Evolutionary conservation across 768 basidiomycete genomes (phyloP).

Genomic region (Boletus rubescentipes): DNA sequence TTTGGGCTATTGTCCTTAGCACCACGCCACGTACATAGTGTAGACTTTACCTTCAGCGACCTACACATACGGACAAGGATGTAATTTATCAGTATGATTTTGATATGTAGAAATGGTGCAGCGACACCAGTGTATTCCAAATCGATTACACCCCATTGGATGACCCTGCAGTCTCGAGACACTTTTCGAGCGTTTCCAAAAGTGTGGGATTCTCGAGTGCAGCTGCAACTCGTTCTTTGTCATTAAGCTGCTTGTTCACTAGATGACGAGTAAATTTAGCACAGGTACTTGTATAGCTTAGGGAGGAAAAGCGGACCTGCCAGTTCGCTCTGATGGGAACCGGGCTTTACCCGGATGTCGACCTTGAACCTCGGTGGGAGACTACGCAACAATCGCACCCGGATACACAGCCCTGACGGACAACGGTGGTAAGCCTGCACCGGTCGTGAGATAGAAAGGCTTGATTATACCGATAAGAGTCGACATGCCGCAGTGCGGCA

Average conservation of each 20-base stretch:
- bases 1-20: too few relatives aligned
- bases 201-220: conserved; percentile 91
- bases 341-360: conserved; percentile 89
- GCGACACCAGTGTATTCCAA: not conserved
- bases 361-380: conserved; percentile 93
- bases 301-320: conserved; percentile 55
- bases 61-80: not conserved
- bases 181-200: conserved; percentile 83
- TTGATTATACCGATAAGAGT: conserved; percentile 78
- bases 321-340: conserved; percentile 93
- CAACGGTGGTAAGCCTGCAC: not conserved
- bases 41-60: not conserved
- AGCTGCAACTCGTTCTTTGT: conserved; percentile 97
- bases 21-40: too few relatives aligned
- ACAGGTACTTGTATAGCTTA: not conserved
- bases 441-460: not conserved
- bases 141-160: conserved; percentile 4
- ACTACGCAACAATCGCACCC: conserved; percentile 85
- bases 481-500: conserved; percentile 97
- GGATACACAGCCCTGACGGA: conserved; percentile 76
- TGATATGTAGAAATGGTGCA: not conserved
- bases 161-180: conserved; percentile 44
- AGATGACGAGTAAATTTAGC: not conserved
- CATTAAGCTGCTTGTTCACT: conserved; percentile 99
- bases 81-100: not conserved